A percentile compares a stretch with the other conserved stretches of the same genome.
These are phyloP conservation scores for Trametes gibbosa DNA, from an alignment of 768 basidiomycete genomes.

Conservation along the genomic window DNA sequence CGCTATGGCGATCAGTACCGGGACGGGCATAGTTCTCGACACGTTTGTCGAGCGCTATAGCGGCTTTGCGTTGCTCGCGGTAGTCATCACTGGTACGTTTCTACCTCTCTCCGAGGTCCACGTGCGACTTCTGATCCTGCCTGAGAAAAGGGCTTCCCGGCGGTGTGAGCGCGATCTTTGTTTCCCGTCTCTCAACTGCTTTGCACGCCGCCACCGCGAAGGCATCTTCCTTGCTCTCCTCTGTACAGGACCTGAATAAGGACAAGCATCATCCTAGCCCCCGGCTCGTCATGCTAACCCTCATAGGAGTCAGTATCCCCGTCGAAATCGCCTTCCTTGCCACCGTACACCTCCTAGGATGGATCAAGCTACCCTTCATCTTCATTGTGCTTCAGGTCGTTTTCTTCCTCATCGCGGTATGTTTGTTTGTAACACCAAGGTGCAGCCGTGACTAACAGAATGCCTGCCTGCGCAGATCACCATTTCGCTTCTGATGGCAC, in stretches of 20 bases:
- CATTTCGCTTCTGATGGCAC: slow-evolving; percentile 67
- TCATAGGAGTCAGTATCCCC: slow-evolving; percentile 76
- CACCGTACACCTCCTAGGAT: slow-evolving; percentile 64
- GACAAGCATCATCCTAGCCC: slow-evolving; percentile 33
- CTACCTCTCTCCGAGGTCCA: no score
- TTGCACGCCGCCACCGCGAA: slow-evolving; percentile 61
- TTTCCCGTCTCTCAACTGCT: slow-evolving; percentile 87
- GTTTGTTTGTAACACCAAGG: slow-evolving; percentile 29
- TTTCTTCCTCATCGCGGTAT: slow-evolving; percentile 76
- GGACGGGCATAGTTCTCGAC: slow-evolving; percentile 89
- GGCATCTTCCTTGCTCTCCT: slow-evolving; percentile 20
- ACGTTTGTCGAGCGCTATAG: slow-evolving; percentile 83
- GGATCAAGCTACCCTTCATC: slow-evolving; percentile 68
- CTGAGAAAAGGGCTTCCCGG: slow-evolving; percentile 68
- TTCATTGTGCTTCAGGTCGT: slow-evolving; percentile 67
- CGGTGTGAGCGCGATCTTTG: slow-evolving; percentile 85
- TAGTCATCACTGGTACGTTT: slow-evolving; percentile 78
- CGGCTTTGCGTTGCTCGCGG: slow-evolving; percentile 83
- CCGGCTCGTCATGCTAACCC: slow-evolving; percentile 59
- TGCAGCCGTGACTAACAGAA: background rate
- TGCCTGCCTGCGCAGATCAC: slow-evolving; percentile 47
- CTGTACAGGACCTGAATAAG: slow-evolving; percentile 10
- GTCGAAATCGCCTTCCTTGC: slow-evolving; percentile 74
- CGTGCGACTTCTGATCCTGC: background rate
- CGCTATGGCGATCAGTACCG: slow-evolving; percentile 87